phyloP scores from a whole-genome alignment of 169 alveolate genomes.

The Cystoisospora suis region DNA sequence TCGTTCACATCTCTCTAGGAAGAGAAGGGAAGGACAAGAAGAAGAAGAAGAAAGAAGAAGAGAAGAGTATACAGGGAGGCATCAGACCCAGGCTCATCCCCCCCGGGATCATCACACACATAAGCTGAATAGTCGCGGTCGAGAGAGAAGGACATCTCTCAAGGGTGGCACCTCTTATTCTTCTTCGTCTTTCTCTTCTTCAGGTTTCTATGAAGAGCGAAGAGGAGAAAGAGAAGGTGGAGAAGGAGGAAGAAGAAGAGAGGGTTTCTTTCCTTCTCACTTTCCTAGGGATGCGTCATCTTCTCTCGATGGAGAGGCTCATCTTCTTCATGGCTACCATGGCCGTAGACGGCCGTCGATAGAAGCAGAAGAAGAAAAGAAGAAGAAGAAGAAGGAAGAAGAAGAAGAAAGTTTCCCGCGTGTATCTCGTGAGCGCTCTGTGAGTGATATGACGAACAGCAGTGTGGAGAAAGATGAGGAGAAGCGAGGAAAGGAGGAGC shows the following conservation, averaged over 20 bases:
- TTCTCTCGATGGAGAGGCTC: not conserved
- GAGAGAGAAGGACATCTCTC: not conserved
- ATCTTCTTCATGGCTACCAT: not conserved
- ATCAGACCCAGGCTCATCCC: not conserved
- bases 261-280: not conserved
- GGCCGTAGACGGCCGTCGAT: not conserved
- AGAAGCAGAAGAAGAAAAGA: not conserved
- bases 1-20: too few species aligned
- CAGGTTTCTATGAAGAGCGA: not conserved
- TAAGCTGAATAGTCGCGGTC: not conserved
- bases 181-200: too few species aligned
- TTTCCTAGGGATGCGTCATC: not conserved
- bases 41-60: too few species aligned
- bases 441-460: slow-evolving; percentile 41
- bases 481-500: too few species aligned
- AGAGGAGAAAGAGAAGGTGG: not conserved
- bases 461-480: not conserved
- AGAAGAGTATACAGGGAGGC: too few species aligned
- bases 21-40: not conserved
- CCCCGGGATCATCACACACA: not conserved
- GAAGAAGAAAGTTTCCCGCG: not conserved
- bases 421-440: not conserved
- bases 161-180: too few species aligned
- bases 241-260: not conserved
- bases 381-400: not conserved